Evolutionary conservation across 2,329 filamentous ascomycete species (phyloP).

Genomic region (Penicillium janthinellum): DNA sequence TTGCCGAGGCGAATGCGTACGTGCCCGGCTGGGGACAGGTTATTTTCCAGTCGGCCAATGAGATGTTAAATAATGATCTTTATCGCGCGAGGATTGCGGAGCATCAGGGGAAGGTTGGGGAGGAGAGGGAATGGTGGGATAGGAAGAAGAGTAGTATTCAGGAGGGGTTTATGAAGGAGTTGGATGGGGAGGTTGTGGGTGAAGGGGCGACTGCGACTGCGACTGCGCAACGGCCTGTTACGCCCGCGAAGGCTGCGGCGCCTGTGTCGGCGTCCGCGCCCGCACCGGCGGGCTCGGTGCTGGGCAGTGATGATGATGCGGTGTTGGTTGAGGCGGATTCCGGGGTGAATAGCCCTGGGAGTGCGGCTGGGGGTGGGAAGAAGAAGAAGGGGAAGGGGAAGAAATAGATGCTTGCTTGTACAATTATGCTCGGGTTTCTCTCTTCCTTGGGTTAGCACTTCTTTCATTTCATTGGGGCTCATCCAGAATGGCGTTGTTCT

Average conservation of each 20-base stretch:
- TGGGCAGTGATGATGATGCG: conserved; percentile 68
- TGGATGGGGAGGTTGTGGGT: conserved; percentile 49
- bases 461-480: conserved; percentile 6
- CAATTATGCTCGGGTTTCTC: conserved; percentile 7
- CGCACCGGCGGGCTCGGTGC: conserved; percentile 37
- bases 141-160: conserved; percentile 74
- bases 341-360: conserved; percentile 31
- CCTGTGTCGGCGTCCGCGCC: conserved; percentile 30
- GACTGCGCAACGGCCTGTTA: conserved; percentile 15
- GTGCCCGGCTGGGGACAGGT: conserved; percentile 85
- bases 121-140: conserved; percentile 92
- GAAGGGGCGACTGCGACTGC: conserved; percentile 6
- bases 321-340: conserved; percentile 73
- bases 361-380: conserved; percentile 33
- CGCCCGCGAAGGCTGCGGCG: conserved; percentile 22
- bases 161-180: conserved; percentile 79
- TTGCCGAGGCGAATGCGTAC: conserved; percentile 91
- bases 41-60: conserved; percentile 97
- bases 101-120: conserved; percentile 68
- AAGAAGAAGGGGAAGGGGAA: conserved; percentile 53
- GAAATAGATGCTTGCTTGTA: conserved; percentile 40
- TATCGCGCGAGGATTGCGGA: conserved; percentile 75
- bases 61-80: conserved; percentile 83
- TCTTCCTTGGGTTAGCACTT: conserved; percentile 7
- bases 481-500: conserved; percentile 10